phyloP scores from a whole-genome alignment of 2,329 filamentous ascomycete genomes.

The Monilinia fructicola region DNA sequence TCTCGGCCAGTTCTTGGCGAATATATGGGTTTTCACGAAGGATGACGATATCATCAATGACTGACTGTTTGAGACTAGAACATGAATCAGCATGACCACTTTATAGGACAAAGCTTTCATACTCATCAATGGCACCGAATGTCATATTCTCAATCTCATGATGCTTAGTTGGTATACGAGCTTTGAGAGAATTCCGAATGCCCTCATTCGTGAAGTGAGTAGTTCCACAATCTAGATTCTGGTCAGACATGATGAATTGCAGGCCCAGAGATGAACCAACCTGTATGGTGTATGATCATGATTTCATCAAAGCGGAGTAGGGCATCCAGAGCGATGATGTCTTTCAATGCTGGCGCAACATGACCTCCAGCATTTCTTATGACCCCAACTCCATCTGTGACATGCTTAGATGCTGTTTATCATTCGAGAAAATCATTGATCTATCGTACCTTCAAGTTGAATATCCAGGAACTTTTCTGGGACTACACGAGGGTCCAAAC shows the following conservation, averaged over 20 bases:
- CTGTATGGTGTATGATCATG: conserved; percentile 38
- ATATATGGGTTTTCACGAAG: conserved; percentile 32
- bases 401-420: background rate
- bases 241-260: background rate
- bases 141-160: conserved; percentile 32
- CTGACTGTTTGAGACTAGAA: conserved; percentile 31
- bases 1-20: conserved; percentile 33
- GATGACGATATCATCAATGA: conserved; percentile 34
- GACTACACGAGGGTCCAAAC: conserved; percentile 22
- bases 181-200: conserved; percentile 31
- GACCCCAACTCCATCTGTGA: conserved; percentile 29
- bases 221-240: conserved; percentile 31
- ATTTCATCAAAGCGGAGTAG: conserved; percentile 32
- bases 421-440: background rate
- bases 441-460: conserved; percentile 17
- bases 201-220: conserved; percentile 31
- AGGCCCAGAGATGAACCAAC: conserved; percentile 22
- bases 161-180: conserved; percentile 26
- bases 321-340: conserved; percentile 33
- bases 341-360: conserved; percentile 29
- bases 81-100: background rate
- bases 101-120: background rate
- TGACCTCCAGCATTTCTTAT: conserved; percentile 35
- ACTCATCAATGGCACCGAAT: conserved; percentile 38
- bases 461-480: conserved; percentile 27